Evolutionary conservation across 257 asterid species (phyloP).

Genomic region (Ballota nigra): DNA sequence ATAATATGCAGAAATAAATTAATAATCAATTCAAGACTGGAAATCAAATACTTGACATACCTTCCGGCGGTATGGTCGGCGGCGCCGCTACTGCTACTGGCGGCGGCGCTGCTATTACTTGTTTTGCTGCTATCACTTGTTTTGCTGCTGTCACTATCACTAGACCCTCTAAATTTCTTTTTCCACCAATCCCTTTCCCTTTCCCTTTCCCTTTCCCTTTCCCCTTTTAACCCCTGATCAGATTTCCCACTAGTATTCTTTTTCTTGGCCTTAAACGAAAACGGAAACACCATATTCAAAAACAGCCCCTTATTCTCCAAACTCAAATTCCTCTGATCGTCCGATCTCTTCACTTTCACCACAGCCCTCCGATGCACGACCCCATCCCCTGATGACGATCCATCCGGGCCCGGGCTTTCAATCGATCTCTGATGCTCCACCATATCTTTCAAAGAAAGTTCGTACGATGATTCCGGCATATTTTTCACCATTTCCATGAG

Average conservation of each 20-base stretch:
- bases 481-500: slow-evolving; percentile 86
- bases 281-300: slow-evolving; percentile 63
- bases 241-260: slow-evolving; percentile 38
- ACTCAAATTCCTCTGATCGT: slow-evolving; percentile 37
- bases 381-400: slow-evolving; percentile 8
- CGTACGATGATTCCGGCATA: slow-evolving; percentile 77
- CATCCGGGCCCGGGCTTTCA: background rate
- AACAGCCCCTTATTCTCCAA: slow-evolving; percentile 51
- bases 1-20: background rate
- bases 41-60: background rate
- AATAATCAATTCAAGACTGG: background rate
- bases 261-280: slow-evolving; percentile 40
- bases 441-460: slow-evolving; percentile 65
- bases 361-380: slow-evolving; percentile 24
- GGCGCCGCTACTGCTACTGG: slow-evolving; percentile 20
- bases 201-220: no score
- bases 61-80: slow-evolving; percentile 16
- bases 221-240: slow-evolving; percentile 37
- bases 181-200: slow-evolving; percentile 71
- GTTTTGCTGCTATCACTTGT: slow-evolving; percentile 32
- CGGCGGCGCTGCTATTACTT: slow-evolving; percentile 23
- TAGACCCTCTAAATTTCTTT: slow-evolving; percentile 51
- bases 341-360: slow-evolving; percentile 23
- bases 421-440: slow-evolving; percentile 42
- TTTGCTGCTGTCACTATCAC: slow-evolving; percentile 46